These are phyloP conservation scores for Kodamaea leandrae DNA, from an alignment of 805 yeast species.

Conservation along the genomic window DNA sequence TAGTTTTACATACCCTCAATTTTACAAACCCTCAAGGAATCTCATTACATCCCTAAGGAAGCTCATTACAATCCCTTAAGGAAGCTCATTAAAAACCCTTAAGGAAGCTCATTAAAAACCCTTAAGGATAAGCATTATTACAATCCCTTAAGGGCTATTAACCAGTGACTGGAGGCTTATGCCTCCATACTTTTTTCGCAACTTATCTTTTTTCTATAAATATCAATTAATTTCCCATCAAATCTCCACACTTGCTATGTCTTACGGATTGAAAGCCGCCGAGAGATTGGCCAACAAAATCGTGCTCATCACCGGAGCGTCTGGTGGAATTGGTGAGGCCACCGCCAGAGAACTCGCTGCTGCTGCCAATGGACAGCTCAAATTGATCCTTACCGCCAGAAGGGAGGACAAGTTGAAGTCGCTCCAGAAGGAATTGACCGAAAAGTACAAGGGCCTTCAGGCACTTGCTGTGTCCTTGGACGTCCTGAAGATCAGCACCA, in stretches of 20 bases:
- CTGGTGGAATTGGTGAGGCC: slow-evolving; percentile 92
- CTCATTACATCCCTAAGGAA: no score
- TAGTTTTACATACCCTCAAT: no score
- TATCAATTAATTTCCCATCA: neutral
- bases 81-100: no score
- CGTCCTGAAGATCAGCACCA: slow-evolving; percentile 39
- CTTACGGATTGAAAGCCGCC: slow-evolving; percentile 71
- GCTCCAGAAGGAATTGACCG: slow-evolving; percentile 46
- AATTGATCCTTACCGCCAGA: slow-evolving; percentile 76
- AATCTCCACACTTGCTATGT: slow-evolving; percentile 36
- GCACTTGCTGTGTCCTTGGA: slow-evolving; percentile 60
- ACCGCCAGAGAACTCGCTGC: slow-evolving; percentile 85
- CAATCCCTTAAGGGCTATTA: no score
- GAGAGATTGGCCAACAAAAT: slow-evolving; percentile 77
- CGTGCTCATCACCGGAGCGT: slow-evolving; percentile 91
- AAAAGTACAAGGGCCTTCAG: slow-evolving; percentile 47
- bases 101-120: no score
- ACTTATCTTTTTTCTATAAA: no score
- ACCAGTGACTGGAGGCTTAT: no score
- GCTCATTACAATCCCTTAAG: no score
- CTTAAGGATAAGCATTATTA: no score
- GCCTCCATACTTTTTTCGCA: no score
- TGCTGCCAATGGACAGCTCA: slow-evolving; percentile 67
- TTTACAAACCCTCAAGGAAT: no score
- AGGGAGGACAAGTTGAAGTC: slow-evolving; percentile 59